Conservation (phyloP, 2,329 filamentous ascomycete species). For the Fonsecaea pugnacius region DNA sequence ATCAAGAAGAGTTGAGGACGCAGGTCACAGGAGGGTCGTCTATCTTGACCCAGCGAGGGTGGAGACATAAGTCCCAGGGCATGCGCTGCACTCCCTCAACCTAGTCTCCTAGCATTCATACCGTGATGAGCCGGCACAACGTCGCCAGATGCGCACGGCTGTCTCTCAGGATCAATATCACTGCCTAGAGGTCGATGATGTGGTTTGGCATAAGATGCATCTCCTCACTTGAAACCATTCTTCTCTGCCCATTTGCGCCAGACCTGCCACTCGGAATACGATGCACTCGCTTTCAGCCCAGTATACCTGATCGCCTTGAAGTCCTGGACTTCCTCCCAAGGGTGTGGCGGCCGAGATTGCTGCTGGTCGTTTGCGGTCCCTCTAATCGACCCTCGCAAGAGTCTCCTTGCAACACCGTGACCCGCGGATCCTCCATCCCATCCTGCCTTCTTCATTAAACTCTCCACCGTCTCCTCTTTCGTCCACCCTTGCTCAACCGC, state of each 20-base stretch:
- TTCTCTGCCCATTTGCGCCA: conserved; percentile 75
- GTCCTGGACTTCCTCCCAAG: conserved; percentile 74
- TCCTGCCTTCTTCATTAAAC: conserved; percentile 91
- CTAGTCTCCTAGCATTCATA: not conserved
- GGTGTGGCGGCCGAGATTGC: conserved; percentile 20
- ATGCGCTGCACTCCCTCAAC: not conserved
- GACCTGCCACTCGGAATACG: conserved; percentile 73
- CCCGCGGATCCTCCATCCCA: conserved; percentile 67
- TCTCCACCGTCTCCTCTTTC: conserved; percentile 87
- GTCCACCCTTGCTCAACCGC: conserved; percentile 92
- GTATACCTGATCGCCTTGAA: conserved; percentile 83
- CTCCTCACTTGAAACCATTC: conserved; percentile 29
- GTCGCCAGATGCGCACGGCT: not conserved
- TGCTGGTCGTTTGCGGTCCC: conserved; percentile 28
- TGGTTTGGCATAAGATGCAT: not conserved
- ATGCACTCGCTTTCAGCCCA: conserved; percentile 74
- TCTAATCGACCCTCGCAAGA: conserved; percentile 47
- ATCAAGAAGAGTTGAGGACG: not conserved
- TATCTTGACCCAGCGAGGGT: not conserved
- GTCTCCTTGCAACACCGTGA: conserved; percentile 42
- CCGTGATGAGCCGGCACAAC: not conserved
- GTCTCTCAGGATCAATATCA: not conserved
- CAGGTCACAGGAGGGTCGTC: not conserved
- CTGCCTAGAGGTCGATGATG: not conserved
- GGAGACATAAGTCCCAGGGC: not conserved